Conservation (phyloP, 2,329 filamentous ascomycete genomes). For the Hortaea sp. region DNA sequence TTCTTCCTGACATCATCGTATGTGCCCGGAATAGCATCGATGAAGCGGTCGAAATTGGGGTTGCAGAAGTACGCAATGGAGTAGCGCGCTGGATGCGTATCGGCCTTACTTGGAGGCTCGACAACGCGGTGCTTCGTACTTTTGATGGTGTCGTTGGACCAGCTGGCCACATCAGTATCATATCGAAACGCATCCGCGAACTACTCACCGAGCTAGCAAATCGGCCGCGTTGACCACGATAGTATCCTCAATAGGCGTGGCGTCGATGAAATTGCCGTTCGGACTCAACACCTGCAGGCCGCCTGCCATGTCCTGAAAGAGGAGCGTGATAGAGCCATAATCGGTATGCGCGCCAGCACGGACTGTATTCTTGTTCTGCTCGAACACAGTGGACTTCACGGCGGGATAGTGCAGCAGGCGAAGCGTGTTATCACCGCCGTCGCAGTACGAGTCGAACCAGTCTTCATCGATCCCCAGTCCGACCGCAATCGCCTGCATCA, state of each 20-base stretch:
- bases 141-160: constrained; percentile 87
- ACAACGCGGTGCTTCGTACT: constrained; percentile 86
- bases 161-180: constrained; percentile 27
- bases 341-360: constrained; percentile 69
- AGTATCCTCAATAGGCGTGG: constrained; percentile 68
- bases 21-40: constrained; percentile 74
- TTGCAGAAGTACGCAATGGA: constrained; percentile 92
- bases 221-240: constrained; percentile 88
- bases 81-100: constrained; percentile 62
- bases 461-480: constrained; percentile 54
- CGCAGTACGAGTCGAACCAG: constrained; percentile 70
- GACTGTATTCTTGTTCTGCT: constrained; percentile 40
- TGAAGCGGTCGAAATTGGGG: constrained; percentile 64
- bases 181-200: not conserved
- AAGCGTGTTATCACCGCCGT: constrained; percentile 57
- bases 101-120: constrained; percentile 56
- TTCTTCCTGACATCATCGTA: constrained; percentile 52
- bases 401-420: constrained; percentile 40
- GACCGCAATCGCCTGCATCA: constrained; percentile 55
- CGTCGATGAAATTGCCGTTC: constrained; percentile 66
- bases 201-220: constrained; percentile 52
- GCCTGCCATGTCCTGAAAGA: constrained; percentile 45
- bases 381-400: constrained; percentile 49
- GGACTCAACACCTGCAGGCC: constrained; percentile 58
- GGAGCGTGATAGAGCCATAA: constrained; percentile 44